Conservation (phyloP, 495 filamentous ascomycete genomes). For the Penicillium bialowiezense region DNA sequence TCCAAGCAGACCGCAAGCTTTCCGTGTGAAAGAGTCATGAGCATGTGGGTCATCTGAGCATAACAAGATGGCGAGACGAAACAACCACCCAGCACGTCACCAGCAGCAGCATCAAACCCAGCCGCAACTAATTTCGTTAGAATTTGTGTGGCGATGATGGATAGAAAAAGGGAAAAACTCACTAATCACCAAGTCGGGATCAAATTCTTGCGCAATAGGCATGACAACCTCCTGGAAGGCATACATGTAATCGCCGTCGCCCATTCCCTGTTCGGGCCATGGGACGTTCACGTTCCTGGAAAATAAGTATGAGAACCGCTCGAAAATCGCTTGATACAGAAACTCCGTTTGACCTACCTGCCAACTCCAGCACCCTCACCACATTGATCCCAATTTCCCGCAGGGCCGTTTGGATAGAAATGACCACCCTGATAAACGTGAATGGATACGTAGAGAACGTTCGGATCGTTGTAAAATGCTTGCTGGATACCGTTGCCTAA, state of each 20-base stretch:
- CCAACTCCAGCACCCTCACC: constrained; percentile 73
- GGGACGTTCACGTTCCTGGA: constrained; percentile 89
- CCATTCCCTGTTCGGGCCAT: constrained; percentile 90
- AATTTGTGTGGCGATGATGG: background rate
- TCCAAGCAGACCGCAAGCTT: constrained; percentile 91
- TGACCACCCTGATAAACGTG: constrained; percentile 78
- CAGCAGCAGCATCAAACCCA: constrained; percentile 92
- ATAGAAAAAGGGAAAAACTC: constrained; percentile 11
- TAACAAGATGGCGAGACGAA: constrained; percentile 89
- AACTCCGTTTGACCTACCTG: constrained; percentile 47
- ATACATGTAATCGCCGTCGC: constrained; percentile 93
- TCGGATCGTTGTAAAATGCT: constrained; percentile 91
- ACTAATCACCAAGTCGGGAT: constrained; percentile 90
- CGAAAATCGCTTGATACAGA: background rate
- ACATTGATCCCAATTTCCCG: constrained; percentile 73
- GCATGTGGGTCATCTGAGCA: constrained; percentile 98
- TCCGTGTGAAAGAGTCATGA: constrained; percentile 91
- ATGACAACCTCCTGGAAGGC: constrained; percentile 97
- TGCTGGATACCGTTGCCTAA: constrained; percentile 93
- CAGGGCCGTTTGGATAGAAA: constrained; percentile 81
- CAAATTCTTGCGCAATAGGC: constrained; percentile 89
- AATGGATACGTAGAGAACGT: constrained; percentile 94
- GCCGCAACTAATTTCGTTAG: constrained; percentile 63
- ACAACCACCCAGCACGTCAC: constrained; percentile 88
- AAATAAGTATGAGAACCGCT: background rate